Conservation (phyloP, 805 yeast genomes). For the Maudiozyma serrabonitensis region DNA sequence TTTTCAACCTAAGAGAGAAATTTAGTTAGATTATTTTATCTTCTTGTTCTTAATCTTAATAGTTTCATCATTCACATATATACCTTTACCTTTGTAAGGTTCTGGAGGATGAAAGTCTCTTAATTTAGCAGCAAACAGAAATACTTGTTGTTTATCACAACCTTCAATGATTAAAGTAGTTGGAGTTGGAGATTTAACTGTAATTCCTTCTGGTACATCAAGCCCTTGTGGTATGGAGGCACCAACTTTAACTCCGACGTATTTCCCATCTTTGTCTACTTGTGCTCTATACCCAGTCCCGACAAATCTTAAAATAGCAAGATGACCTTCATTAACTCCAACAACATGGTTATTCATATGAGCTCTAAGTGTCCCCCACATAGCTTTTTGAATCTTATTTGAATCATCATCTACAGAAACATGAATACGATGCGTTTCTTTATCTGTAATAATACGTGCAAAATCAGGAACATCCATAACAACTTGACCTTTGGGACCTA, state of each 20-base stretch:
- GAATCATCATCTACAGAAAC: slow-evolving; percentile 50
- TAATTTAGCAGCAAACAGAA: slow-evolving; percentile 77
- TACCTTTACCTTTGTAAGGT: slow-evolving; percentile 97
- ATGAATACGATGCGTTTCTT: slow-evolving; percentile 30
- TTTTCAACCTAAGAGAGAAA: neutral
- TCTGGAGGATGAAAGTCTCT: slow-evolving; percentile 91
- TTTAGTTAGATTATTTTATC: slow-evolving; percentile 48
- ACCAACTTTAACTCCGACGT: slow-evolving; percentile 77
- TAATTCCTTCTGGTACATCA: slow-evolving; percentile 66
- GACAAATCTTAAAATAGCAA: slow-evolving; percentile 75
- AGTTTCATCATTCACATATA: slow-evolving; percentile 84
- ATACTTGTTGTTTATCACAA: slow-evolving; percentile 75
- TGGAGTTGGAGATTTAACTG: slow-evolving; percentile 72
- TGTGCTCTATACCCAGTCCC: slow-evolving; percentile 96
- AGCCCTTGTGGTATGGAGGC: slow-evolving; percentile 73
- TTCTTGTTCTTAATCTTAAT: slow-evolving; percentile 85
- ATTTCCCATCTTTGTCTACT: slow-evolving; percentile 48
- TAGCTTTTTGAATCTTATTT: slow-evolving; percentile 61
- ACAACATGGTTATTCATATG: slow-evolving; percentile 64
- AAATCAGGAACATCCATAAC: slow-evolving; percentile 64
- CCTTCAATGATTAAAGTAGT: slow-evolving; percentile 83
- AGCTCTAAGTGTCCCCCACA: slow-evolving; percentile 94
- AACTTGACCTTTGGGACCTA: slow-evolving; percentile 72
- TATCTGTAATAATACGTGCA: slow-evolving; percentile 32
- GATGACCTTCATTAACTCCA: slow-evolving; percentile 91